phyloP scores from a whole-genome alignment of 495 filamentous ascomycete genomes.

The Parachaetomium inaequale region DNA sequence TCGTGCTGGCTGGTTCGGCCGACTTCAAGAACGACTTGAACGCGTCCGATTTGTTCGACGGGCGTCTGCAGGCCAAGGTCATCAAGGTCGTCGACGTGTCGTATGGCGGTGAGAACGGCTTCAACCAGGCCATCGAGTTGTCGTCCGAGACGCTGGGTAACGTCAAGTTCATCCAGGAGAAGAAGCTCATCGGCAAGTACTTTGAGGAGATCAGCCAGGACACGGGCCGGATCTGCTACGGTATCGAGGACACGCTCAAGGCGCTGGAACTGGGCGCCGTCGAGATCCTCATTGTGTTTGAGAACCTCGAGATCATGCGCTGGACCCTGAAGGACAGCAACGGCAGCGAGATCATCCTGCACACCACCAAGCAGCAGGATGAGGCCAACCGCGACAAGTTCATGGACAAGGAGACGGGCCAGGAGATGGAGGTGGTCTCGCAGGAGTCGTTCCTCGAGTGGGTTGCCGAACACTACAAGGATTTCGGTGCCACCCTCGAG shows the following conservation, averaged over 20 bases:
- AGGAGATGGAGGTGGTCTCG: constrained; percentile 90
- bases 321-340: constrained; percentile 78
- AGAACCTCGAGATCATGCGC: constrained; percentile 91
- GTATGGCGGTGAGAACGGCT: constrained; percentile 97
- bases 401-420: constrained; percentile 88
- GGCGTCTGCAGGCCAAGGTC: constrained; percentile 84
- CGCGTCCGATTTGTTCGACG: constrained; percentile 95
- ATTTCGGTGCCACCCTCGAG: constrained; percentile 94
- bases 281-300: constrained; percentile 93
- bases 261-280: constrained; percentile 94
- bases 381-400: constrained; percentile 70
- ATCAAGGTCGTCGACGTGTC: constrained; percentile 99
- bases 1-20: constrained; percentile 93
- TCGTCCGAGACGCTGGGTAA: constrained; percentile 94
- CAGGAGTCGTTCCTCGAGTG: constrained; percentile 93
- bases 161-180: constrained; percentile 99
- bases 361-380: constrained; percentile 87
- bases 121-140: constrained; percentile 98
- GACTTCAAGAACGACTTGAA: constrained; percentile 99
- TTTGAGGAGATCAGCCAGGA: constrained; percentile 99
- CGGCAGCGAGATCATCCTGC: constrained; percentile 67
- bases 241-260: constrained; percentile 95
- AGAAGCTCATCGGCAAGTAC: constrained; percentile 97
- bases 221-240: constrained; percentile 92
- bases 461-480: constrained; percentile 96